Base-by-base conservation (phyloP, 805 yeast genomes). In the Saccharomycopsis fibuligera region DNA sequence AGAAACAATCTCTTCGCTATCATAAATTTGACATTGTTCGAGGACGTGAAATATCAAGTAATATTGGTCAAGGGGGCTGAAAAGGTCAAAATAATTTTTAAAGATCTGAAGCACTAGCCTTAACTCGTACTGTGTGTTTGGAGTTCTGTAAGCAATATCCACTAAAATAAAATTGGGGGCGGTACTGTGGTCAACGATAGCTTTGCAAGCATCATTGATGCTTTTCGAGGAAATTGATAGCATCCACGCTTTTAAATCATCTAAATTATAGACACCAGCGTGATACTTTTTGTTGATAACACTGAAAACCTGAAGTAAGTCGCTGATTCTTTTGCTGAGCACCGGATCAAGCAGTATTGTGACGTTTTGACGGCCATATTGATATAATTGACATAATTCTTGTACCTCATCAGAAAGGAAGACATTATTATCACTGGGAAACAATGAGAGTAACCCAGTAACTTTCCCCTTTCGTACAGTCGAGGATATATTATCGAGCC, bases 231-330 rank as follows among this genome's bases (percentile, higher is more conserved):
- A 46, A 14, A 39, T 30, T 19, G 39, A 38, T 10, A 23, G n/a
- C n/a, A 46, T 35, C 49, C 49, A 46, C 17, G 31, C 25, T n/a
- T 21, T 40, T 12, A 46, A 24, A 40, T 46, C 49, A 8, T 46
- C 40, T 23, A 39, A 40, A 9, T 16, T 25, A 19, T 30, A 46
- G 6, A 31, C 31, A 12, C 16, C 23, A n/a, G 21, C 38, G 2
- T 30, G 21, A 38, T 41, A 38, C 27, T 17, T 14, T 5, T 30
- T n/a, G 19, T 17, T 31, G 22, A 23, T 19, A 27, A 29, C 38
- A 21, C 21, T 21, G 19, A 37, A 45, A 8, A 37, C 16, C n/a
- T 14, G 37, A 21, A 38, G 29, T 30, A 29, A 22, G 21, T 41
- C 45, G 21, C 16, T 45, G 27, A 45, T 27, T 22, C 37, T 45